phyloP scores from a whole-genome alignment of 768 basidiomycete species.

The Suillus bovinus region DNA sequence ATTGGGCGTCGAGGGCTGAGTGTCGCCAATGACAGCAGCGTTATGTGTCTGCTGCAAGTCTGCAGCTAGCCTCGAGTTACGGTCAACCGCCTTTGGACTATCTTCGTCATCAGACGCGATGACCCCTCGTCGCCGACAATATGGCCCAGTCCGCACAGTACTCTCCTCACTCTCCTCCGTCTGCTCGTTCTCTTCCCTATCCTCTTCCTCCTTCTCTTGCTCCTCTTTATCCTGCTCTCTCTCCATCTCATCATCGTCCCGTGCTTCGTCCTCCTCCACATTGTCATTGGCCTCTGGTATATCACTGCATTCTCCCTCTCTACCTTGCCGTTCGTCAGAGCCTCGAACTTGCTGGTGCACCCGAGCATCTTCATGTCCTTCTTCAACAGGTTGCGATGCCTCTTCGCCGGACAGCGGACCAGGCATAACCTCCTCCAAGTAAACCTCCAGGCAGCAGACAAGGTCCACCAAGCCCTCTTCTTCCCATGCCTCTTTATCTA shows the following conservation, averaged over 20 bases:
- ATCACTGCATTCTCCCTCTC: neutral
- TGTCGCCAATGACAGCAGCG: neutral
- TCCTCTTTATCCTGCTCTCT: neutral
- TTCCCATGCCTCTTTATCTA: slow-evolving; percentile 3
- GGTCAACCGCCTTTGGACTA: too few relatives aligned
- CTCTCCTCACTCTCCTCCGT: neutral
- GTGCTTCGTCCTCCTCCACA: neutral
- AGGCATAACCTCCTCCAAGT: neutral
- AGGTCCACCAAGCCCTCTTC: neutral
- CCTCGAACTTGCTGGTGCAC: neutral
- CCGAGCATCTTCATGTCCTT: neutral
- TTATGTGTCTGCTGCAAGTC: neutral
- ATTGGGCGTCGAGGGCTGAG: neutral
- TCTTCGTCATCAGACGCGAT: neutral
- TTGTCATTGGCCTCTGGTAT: neutral
- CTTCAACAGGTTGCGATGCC: neutral
- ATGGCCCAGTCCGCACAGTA: neutral
- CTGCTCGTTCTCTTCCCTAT: neutral
- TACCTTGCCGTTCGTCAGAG: neutral
- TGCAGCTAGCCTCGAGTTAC: neutral
- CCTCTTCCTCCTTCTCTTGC: neutral
- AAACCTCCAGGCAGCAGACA: neutral
- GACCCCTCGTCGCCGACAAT: neutral
- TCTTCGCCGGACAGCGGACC: neutral
- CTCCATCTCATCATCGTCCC: neutral